These are phyloP conservation scores for Globisporangium megalacanthum DNA, from an alignment of 352 stramenopile species.

Conservation along the genomic window DNA sequence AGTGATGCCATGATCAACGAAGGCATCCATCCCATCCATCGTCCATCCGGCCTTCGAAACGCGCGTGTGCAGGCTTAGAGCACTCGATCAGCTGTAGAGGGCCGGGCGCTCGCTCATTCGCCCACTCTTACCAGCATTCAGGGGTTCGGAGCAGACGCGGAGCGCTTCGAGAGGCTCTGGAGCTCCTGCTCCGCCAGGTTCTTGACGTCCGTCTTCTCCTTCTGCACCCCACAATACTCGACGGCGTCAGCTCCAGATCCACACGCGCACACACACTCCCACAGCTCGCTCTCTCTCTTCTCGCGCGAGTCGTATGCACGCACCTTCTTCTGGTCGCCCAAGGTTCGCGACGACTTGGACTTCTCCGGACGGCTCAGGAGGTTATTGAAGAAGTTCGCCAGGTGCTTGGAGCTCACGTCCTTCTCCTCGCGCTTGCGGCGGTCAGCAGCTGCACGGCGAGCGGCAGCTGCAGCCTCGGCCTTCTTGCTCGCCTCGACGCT, in stretches of 20 bases:
- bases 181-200: slow-evolving; percentile 51
- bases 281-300: too few relatives aligned
- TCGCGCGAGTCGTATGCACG: not conserved
- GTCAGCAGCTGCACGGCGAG: slow-evolving; percentile 62
- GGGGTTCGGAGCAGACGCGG: slow-evolving; percentile 7
- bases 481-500: slow-evolving; percentile 83
- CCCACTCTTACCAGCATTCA: not conserved
- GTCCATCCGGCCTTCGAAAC: too few relatives aligned
- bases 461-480: slow-evolving; percentile 55
- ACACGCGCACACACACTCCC: not conserved
- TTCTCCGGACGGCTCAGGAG: slow-evolving; percentile 80
- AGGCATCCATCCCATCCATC: not conserved
- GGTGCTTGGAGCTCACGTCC: slow-evolving; percentile 80
- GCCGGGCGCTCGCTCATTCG: not conserved
- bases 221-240: slow-evolving; percentile 20
- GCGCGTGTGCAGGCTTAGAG: too few relatives aligned
- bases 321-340: slow-evolving; percentile 60
- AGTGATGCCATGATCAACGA: not conserved
- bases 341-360: slow-evolving; percentile 59
- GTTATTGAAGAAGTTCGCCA: slow-evolving; percentile 88
- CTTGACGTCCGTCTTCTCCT: slow-evolving; percentile 59
- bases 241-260: not conserved
- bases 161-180: slow-evolving; percentile 39
- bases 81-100: not conserved
- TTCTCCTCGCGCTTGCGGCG: slow-evolving; percentile 75